A percentile compares a stretch with the other conserved stretches of the same genome.
phyloP scores from a whole-genome alignment of 306 rosid genomes.

The Oemleria cerasiformis region DNA sequence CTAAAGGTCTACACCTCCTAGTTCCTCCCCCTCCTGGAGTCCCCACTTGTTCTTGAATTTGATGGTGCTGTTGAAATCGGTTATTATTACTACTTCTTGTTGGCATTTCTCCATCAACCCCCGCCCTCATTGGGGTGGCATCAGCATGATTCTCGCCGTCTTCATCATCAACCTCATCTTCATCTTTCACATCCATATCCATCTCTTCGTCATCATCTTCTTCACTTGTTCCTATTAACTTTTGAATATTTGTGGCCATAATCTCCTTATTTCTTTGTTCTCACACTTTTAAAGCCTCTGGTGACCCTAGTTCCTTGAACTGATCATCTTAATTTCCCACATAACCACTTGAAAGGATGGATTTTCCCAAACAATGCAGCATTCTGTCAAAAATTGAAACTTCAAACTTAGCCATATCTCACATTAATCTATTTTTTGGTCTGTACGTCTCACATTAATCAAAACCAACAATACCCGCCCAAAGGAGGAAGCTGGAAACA shows the following conservation, averaged over 20 bases:
- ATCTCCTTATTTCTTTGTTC: constrained; percentile 30
- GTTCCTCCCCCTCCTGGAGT: constrained; percentile 71
- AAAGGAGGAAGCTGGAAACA: no score
- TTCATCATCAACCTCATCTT: constrained; percentile 59
- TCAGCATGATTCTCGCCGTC: constrained; percentile 45
- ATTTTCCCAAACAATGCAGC: not conserved
- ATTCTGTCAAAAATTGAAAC: constrained; percentile 6
- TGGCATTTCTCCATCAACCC: constrained; percentile 63
- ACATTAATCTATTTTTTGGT: not conserved
- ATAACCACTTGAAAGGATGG: not conserved
- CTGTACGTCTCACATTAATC: no score
- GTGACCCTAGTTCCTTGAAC: constrained; percentile 19
- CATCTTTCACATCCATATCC: constrained; percentile 91
- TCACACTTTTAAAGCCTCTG: constrained; percentile 3
- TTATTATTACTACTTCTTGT: constrained; percentile 42
- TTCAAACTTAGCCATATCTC: constrained; percentile 5
- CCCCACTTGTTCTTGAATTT: constrained; percentile 64
- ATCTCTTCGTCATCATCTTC: constrained; percentile 91
- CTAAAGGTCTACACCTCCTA: constrained; percentile 84
- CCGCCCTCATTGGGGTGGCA: constrained; percentile 43
- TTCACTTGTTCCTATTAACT: constrained; percentile 70
- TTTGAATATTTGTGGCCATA: constrained; percentile 80
- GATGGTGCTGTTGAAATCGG: constrained; percentile 60
- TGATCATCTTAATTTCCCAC: constrained; percentile 13
- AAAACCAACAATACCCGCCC: no score